A percentile compares a stretch with the other conserved stretches of the same genome.
These are phyloP conservation scores for Chiua virens DNA, from an alignment of 768 basidiomycete genomes.

Conservation along the genomic window DNA sequence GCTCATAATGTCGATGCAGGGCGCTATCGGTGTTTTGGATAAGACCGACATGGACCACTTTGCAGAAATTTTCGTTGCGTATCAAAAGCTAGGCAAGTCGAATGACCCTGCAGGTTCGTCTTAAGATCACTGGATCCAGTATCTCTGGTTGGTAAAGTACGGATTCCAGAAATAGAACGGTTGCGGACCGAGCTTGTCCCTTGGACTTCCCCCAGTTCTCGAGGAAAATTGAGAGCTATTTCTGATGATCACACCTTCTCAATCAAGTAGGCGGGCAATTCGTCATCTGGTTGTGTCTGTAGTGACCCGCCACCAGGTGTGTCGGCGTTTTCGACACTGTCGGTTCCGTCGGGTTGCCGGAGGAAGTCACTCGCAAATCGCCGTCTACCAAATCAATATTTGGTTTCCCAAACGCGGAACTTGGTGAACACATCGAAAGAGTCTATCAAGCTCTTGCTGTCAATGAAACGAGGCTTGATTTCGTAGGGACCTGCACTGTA, in stretches of 20 bases:
- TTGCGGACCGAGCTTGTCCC: constrained; percentile 47
- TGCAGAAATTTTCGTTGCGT: constrained; percentile 57
- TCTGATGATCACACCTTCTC: constrained; percentile 50
- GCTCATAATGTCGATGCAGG: constrained; percentile 38
- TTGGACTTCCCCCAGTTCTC: constrained; percentile 54
- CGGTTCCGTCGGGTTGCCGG: constrained; percentile 69
- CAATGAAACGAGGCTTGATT: constrained; percentile 65
- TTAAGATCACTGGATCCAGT: not conserved
- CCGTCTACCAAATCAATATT: constrained; percentile 51
- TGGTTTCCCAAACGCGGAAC: constrained; percentile 58
- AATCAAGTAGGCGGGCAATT: constrained; percentile 49
- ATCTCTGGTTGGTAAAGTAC: not conserved
- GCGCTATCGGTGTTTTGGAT: constrained; percentile 69
- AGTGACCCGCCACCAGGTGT: constrained; percentile 40
- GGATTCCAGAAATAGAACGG: constrained; percentile 32
- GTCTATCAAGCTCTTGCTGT: constrained; percentile 73
- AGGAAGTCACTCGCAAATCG: constrained; percentile 52
- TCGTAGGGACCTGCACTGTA: constrained; percentile 43
- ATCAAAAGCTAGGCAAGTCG: constrained; percentile 61
- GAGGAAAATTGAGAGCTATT: constrained; percentile 52
- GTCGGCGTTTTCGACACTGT: constrained; percentile 80
- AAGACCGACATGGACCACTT: constrained; percentile 74
- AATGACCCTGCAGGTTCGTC: constrained; percentile 44
- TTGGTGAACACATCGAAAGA: constrained; percentile 63
- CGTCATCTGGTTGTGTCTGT: not conserved